These are phyloP conservation scores for Microascus cirrosus DNA, from an alignment of 2,329 filamentous ascomycete species.

Conservation along the genomic window DNA sequence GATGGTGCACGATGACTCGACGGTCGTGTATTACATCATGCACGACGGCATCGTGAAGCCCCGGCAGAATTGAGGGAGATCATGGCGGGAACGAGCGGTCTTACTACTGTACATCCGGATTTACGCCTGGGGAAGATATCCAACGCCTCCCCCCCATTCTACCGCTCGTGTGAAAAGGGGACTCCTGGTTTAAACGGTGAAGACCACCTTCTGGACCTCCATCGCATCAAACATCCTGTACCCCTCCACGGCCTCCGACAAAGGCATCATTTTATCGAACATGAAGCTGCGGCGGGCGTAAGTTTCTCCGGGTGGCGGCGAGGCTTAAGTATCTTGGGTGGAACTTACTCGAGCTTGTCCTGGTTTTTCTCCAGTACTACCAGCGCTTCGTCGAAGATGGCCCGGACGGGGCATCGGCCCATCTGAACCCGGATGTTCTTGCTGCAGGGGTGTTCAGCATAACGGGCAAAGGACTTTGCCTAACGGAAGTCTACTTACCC, in stretches of 20 bases:
- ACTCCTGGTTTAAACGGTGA: conserved; percentile 24
- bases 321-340: neutral
- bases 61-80: conserved; percentile 53
- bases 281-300: conserved; percentile 46
- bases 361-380: conserved; percentile 51
- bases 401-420: conserved; percentile 64
- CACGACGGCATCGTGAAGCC: conserved; percentile 84
- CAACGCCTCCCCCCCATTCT: neutral
- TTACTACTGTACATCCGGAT: neutral
- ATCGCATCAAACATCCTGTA: conserved; percentile 64
- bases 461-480: neutral
- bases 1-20: conserved; percentile 69
- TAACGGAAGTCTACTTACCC: conserved; percentile 22
- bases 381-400: conserved; percentile 55
- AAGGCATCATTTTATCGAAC: conserved; percentile 64
- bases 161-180: neutral
- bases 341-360: conserved; percentile 46
- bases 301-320: neutral
- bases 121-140: neutral
- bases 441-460: conserved; percentile 19
- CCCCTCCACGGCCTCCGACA: conserved; percentile 53
- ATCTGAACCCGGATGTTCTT: conserved; percentile 68
- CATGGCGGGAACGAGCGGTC: neutral
- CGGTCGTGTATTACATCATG: conserved; percentile 73
- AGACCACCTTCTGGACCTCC: conserved; percentile 65